Evolutionary conservation across 2,329 filamentous ascomycete genomes (phyloP), one percentile per base, ranked within the genome.

Genomic region (Talaromyces pinophilus): DNA sequence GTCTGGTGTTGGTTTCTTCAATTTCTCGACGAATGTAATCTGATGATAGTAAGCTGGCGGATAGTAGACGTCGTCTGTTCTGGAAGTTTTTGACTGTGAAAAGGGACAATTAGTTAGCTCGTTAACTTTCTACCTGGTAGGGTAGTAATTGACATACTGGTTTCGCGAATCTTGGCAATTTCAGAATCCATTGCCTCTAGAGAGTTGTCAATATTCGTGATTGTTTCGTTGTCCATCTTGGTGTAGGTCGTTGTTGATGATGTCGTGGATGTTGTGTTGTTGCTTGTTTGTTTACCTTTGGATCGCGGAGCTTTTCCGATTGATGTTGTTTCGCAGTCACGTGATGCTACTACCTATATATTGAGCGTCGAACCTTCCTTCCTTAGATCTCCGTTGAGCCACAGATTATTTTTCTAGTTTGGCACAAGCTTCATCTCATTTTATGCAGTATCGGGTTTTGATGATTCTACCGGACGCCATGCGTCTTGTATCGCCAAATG

Each of bases 41-140:
- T 4, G 79, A 80, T n/a, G 78, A 73, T 54, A 83, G 75, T 25
- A 82, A 74, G 64, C 79, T 80, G 3, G 78, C 76, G 42, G 78
- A 71, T 11, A 82, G 75, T 61, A 80, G 71, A 55, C 76, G 76
- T 67, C 77, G 76, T 61, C 74, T 78, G 54, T 74, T 73, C 63
- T 77, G 75, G 50, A 82, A 77, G 11, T 70, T 74, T 48, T 73
- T 74, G 66, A 82, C 80, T 82, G 59, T 19, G 30, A 13, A 54
- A 33, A 35, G 15, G 59, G 72, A 70, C 70, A 69, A 38, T 44
- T 63, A 19, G 8, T 44, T 48, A 13, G 38, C 25, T 28, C 63
- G 55, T 33, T 25, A 7, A 10, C 38, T 6, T 55, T 11, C 28
- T 7, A 8, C 6, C n/a, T 30, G 15, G 17, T 5, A 22, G 5